Evolutionary conservation across 148 eudicot genomes (phyloP), one percentile per base, ranked within the genome.

Genomic region (Camellia sinensis): DNA sequence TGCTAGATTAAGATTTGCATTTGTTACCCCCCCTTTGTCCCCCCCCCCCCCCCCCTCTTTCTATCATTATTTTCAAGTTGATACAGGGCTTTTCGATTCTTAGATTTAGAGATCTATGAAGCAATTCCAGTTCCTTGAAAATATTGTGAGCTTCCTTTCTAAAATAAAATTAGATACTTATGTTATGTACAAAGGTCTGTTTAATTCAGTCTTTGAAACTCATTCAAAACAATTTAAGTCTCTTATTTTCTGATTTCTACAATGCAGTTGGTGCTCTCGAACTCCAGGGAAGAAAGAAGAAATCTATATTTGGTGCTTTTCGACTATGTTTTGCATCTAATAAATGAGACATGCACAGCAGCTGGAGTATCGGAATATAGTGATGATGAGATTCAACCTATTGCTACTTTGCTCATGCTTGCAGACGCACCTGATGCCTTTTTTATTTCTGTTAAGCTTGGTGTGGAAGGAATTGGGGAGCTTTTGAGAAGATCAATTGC

Each of bases 381-480:
- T 70, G 87, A 82, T 81, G 93, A 85, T 78, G 99, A 96, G 83
- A 92, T 94, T 82, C 97, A 89, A 86, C 92, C 90, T 48, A 87
- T 96, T 88, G 98, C 97, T 40, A 86, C 89, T 40, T 84, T 92
- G 85, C 97, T 96, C 50, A 89, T 89, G 87, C 93, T 90, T 82
- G 98, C 95, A 74, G 93, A 96, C 82, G 99, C 97, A 75, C 93
- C 99, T 73, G 99, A 96, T 90, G 99, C 98, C 67, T 90, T 96
- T 76, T 92, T 89, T 85, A 89, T 93, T 67, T 93, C 99, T 79
- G 95, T 92, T 62, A 96, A 94, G 88, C 91, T 96, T 75, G 98
- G 99, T 71, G 85, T 93, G 40, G 95, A 91, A 83, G 95, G 93
- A 59, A 91, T 96, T 83, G 92, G 95, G 75, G 97, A 93, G 80